Percentiles rank a stretch among this genome's conserved stretches.
Conservation (phyloP, 345 rosid genomes). For the Bretschneidera sinensis region DNA sequence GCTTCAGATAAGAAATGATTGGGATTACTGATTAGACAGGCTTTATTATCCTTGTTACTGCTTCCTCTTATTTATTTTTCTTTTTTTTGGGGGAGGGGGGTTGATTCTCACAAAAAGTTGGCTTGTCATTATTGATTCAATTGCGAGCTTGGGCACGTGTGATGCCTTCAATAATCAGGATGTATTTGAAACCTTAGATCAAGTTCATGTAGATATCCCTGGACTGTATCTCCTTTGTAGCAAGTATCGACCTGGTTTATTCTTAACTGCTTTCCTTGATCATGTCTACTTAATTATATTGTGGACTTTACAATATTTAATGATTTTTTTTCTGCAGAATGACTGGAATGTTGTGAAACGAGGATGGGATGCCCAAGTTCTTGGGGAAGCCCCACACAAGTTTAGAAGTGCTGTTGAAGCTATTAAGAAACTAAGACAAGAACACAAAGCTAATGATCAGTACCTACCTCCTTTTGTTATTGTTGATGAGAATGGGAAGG, state of each 20-base stretch:
- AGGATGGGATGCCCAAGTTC: conserved; percentile 99
- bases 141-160: neutral
- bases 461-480: conserved; percentile 92
- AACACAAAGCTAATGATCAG: conserved; percentile 71
- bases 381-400: conserved; percentile 94
- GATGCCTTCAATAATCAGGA: neutral
- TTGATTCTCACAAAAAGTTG: no score
- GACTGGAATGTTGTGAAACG: conserved; percentile 93
- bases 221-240: no score
- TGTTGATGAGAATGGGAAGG: conserved; percentile 62
- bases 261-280: no score
- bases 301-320: neutral
- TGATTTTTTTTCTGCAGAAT: conserved; percentile 44
- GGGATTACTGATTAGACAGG: no score
- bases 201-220: no score
- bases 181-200: neutral
- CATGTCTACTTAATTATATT: no score
- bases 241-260: no score
- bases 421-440: conserved; percentile 68
- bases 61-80: neutral
- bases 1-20: no score
- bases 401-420: conserved; percentile 82
- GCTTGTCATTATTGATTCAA: no score
- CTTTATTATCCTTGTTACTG: no score
- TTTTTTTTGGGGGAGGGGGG: neutral